These are phyloP conservation scores for Hysterangium stoloniferum DNA, from an alignment of 768 basidiomycete genomes.

Conservation along the genomic window DNA sequence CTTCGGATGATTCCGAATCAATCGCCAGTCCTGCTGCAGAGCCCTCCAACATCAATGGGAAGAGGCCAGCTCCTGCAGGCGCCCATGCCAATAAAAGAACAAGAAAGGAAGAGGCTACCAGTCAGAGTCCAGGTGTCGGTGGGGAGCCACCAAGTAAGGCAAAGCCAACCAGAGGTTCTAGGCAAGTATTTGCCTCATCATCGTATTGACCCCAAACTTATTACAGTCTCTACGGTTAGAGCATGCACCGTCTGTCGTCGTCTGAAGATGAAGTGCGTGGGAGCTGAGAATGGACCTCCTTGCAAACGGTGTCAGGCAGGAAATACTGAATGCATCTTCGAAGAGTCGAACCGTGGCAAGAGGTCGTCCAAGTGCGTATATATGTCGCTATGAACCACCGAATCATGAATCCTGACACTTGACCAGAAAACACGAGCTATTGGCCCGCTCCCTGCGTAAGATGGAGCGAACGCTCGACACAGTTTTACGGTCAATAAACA, in stretches of 20 bases:
- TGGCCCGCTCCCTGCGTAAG: slow-evolving; percentile 75
- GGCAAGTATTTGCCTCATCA: slow-evolving; percentile 36
- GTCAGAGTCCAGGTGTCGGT: slow-evolving; percentile 44
- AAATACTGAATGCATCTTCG: slow-evolving; percentile 89
- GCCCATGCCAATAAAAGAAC: slow-evolving; percentile 57
- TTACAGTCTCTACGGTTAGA: slow-evolving; percentile 32
- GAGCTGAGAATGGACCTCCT: slow-evolving; percentile 83
- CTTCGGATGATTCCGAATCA: slow-evolving; percentile 72
- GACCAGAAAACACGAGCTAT: slow-evolving; percentile 71
- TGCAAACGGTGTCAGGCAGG: slow-evolving; percentile 80
- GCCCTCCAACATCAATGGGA: slow-evolving; percentile 48
- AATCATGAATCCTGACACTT: neutral
- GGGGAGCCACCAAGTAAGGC: slow-evolving; percentile 56
- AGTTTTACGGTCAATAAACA: slow-evolving; percentile 81
- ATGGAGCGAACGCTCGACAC: slow-evolving; percentile 93
- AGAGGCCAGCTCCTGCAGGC: slow-evolving; percentile 48
- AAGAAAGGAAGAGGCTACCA: slow-evolving; percentile 35
- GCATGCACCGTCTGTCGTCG: slow-evolving; percentile 90
- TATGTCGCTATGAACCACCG: neutral
- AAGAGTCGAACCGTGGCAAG: slow-evolving; percentile 94
- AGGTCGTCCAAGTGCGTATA: slow-evolving; percentile 65
- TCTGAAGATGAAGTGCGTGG: slow-evolving; percentile 90
- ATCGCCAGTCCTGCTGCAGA: slow-evolving; percentile 69
- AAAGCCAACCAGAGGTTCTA: slow-evolving; percentile 82
- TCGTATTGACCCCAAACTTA: neutral